Evolutionary conservation across 495 filamentous ascomycete genomes (phyloP), one percentile per base, ranked within the genome.

Genomic region (Apiosordaria backusii): DNA sequence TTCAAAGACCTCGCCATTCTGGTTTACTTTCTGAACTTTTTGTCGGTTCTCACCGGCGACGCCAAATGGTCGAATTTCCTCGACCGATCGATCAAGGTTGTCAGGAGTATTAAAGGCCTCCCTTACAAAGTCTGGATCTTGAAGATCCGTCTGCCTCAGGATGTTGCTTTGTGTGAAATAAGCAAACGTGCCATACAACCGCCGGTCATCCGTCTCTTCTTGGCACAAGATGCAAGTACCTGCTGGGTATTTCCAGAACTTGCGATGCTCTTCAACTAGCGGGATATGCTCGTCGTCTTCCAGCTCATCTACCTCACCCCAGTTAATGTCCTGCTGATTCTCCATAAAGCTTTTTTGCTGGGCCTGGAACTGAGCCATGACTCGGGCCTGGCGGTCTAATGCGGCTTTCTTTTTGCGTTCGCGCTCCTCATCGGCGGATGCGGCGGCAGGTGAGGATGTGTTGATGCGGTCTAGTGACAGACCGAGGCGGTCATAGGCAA

Each of bases 291-390:
- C 91, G 52, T 90, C 86, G 52, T 89, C 86, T 35, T 78, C 79
- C 4, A 82, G 75, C 59, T 90, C 86, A 54, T 89, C 87, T 25
- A 85, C 81, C 45, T 90, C 90, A 18, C 89, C 92, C 88, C 93
- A 97, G 73, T 96, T 90, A 68, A 96, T 83, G 40, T 87, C 86
- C 29, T 89, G 89, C 74, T 97, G 92, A 68, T 86, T 92, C 65
- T 90, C 88, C 78, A 98, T 76, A 79, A 98, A 98, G 69, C 86
- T 92, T 76, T 96, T 92, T 72, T 98, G 96, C 71, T 99, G 92
- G 71, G 96, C 88, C 74, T 97, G 95, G 80, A 98, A 96, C 74
- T 97, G 91, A 2, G 93, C 94, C 93, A 98, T 97, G 21, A 98
- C 91, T 68, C 85, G 88, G 9, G 93, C 93, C 78, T 98, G 92